These are phyloP conservation scores for Protomyces gravidus DNA, from an alignment of 1,139 yeast genomes.

Conservation along the genomic window DNA sequence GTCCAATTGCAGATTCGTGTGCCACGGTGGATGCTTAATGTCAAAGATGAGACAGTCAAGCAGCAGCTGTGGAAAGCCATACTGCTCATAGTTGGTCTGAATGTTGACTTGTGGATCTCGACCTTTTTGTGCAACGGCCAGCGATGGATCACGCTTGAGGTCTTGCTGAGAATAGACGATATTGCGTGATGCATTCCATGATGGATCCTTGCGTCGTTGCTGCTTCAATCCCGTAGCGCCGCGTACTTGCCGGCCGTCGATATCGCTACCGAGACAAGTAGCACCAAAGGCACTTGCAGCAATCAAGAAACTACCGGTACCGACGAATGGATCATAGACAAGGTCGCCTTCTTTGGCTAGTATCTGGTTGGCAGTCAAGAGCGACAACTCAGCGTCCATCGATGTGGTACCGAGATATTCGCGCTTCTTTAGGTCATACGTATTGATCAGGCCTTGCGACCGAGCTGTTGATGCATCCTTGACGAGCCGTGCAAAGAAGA, in stretches of 20 bases:
- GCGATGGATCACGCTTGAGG: not conserved
- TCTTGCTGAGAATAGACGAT: not conserved
- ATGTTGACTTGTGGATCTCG: constrained; percentile 45
- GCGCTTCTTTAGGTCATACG: constrained; percentile 74
- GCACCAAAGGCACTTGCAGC: constrained; percentile 89
- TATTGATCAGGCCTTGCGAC: constrained; percentile 72
- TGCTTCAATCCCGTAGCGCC: constrained; percentile 55
- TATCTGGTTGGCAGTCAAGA: constrained; percentile 45
- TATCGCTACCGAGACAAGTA: constrained; percentile 67
- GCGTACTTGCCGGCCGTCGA: constrained; percentile 74
- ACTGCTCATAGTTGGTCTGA: constrained; percentile 67
- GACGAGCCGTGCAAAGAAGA: constrained; percentile 37
- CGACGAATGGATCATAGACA: constrained; percentile 91
- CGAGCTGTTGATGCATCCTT: constrained; percentile 52
- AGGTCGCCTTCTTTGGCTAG: constrained; percentile 47
- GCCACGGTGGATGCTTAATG: constrained; percentile 82
- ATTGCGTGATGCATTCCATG: not conserved
- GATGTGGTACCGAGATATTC: constrained; percentile 93
- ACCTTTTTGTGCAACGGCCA: not conserved
- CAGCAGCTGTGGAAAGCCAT: constrained; percentile 54
- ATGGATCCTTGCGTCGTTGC: not conserved
- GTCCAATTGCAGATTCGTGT: constrained; percentile 61
- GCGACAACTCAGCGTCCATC: constrained; percentile 60
- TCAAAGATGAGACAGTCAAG: constrained; percentile 87
- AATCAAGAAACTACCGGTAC: constrained; percentile 90